Base-by-base conservation (phyloP, 257 asterid genomes). In the Schizonepeta tenuifolia region DNA sequence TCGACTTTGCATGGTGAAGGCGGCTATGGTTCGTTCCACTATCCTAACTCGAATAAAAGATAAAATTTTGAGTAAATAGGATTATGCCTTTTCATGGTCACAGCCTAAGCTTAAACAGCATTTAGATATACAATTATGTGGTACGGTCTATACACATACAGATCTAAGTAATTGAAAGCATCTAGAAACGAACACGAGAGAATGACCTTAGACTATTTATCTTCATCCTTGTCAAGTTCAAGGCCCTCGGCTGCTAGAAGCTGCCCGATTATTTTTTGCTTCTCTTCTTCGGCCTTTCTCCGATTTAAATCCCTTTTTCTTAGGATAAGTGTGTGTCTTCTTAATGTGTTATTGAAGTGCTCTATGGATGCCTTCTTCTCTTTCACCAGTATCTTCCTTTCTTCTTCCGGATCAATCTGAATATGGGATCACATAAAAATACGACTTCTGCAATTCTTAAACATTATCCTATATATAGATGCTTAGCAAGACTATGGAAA, bases 211-310 rank as follows among this genome's bases (percentile, higher is more conserved):
- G 79, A 85, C 62, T 51, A 31, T 24, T 83, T 79, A 65, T 83
- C 91, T 58, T 88, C 91, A 64, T 92, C 97, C 2, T 78, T 80
- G 15, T 72, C 98, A 33, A 92, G 97, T 82, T 95, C 98, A 51
- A 92, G 96, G 66, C 97, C 99, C 86, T 95, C 99, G 40, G 93
- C 96, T 73, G 93, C 97, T 28, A 95, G 86, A 75, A 92, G 98
- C 86, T 80, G 89, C 73, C 83, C 80, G 15, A 95, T 83, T 69
- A 86, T 44, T 74, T 54, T 85, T 72, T 75, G 84, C 91, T 83
- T 85, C 40, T 92, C 98, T 73, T 91, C 96, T 81, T 87, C 95
- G 14, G 96, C 90, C 58, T 90, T 95, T 77, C 73, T 86, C 35
- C 95, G 79, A 89, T 87, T 85, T 73, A 92, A 36, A 41, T 90